phyloP scores from a whole-genome alignment of 2,329 filamentous ascomycete genomes.

The Penicillium sp. region DNA sequence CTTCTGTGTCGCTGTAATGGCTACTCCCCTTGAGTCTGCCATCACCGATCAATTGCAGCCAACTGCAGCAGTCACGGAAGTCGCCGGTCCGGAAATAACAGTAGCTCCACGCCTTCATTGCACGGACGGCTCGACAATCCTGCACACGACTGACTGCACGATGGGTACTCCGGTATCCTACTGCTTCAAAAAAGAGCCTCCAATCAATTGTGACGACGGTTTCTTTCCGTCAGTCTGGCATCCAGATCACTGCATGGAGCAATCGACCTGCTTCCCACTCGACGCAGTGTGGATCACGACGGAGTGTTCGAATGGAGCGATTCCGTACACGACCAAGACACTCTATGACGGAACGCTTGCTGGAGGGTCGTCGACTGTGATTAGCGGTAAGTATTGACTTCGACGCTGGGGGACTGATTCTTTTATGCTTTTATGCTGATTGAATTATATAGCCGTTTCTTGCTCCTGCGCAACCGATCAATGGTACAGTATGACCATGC shows the following conservation, averaged over 20 bases:
- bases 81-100: conserved; percentile 12
- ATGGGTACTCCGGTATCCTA: conserved; percentile 24
- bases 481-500: conserved; percentile 24
- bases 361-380: conserved; percentile 16
- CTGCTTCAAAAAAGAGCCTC: conserved; percentile 19
- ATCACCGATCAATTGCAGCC: not conserved
- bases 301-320: conserved; percentile 25
- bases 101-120: conserved; percentile 15
- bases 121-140: conserved; percentile 17
- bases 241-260: conserved; percentile 25
- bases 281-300: conserved; percentile 26
- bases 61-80: not conserved
- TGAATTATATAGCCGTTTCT: conserved; percentile 16
- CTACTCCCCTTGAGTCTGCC: conserved; percentile 12
- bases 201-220: conserved; percentile 19
- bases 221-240: conserved; percentile 27
- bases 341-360: conserved; percentile 22
- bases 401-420: not conserved
- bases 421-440: not conserved
- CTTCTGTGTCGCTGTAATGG: not conserved
- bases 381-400: conserved; percentile 16
- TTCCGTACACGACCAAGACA: conserved; percentile 21
- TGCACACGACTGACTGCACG: conserved; percentile 30
- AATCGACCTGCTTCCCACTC: conserved; percentile 24
- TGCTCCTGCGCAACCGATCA: conserved; percentile 24